Evolutionary conservation across 2,329 filamentous ascomycete genomes (phyloP), one percentile per base, ranked within the genome.

Genomic region (Ciborinia camelliae): DNA sequence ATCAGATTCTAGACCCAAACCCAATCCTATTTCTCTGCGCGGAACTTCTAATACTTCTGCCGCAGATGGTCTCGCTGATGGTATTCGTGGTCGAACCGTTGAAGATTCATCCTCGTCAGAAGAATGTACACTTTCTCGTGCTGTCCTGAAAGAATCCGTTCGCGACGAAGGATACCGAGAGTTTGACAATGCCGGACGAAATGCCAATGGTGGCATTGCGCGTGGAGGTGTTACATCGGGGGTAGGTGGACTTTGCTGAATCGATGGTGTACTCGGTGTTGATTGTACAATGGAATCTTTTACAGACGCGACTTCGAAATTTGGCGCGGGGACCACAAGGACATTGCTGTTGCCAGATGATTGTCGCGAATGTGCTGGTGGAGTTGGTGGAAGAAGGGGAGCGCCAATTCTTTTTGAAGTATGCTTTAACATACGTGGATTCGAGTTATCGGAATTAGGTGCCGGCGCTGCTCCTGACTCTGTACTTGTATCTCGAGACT

Each of bases 161-260:
- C 73, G 72, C 23, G 74, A 75, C 6, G 74, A 75, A 18, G 72
- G 70, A 59, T 73, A 72, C 65, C 83, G 81, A 68, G 86, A 82
- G 67, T 76, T 77, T 52, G 80, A 72, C 20, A 62, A 30, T 43
- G 76, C 74, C 23, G 82, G 81, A 39, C 83, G 82, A 53, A 79
- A 73, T 62, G 77, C 73, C 72, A 78, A 79, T 15, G 80, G 76
- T 20, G 80, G 76, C 65, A 79, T 80, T 45, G 75, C 76, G 55
- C 86, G 83, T 43, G 90, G 90, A 61, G 89, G 90, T 20, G 90
- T 92, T 53, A 89, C 84, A 76, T 92, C 90, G 41, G 90, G 90
- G 3, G 90, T 92, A 39, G 88, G 89, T 20, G 88, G 88, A 71
- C 86, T 90, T 72, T 83, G 82, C 68, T 88, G 85, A 68, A 86